Evolutionary conservation across 495 filamentous ascomycete species (phyloP).

Genomic region (Penicillium riverlandense): DNA sequence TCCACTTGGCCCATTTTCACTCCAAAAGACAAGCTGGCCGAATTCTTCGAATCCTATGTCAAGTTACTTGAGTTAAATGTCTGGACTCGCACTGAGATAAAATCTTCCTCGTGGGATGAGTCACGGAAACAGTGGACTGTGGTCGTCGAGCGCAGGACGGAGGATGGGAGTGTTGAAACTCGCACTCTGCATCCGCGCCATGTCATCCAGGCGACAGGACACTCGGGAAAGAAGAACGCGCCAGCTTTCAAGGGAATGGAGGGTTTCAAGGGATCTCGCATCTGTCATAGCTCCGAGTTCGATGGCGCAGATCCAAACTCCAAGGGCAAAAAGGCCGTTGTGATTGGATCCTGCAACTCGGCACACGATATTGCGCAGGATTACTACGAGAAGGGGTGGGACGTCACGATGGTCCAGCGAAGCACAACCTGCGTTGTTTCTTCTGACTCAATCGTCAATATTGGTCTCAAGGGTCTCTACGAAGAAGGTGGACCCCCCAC

Average conservation of each 20-base stretch:
- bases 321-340: slow-evolving; percentile 58
- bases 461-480: slow-evolving; percentile 53
- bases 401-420: slow-evolving; percentile 81
- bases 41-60: slow-evolving; percentile 72
- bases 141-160: slow-evolving; percentile 41
- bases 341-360: slow-evolving; percentile 77
- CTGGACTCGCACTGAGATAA: slow-evolving; percentile 55
- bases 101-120: slow-evolving; percentile 46
- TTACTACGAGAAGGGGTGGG: slow-evolving; percentile 70
- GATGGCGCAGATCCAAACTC: slow-evolving; percentile 43
- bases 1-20: slow-evolving; percentile 60
- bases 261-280: slow-evolving; percentile 40
- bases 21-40: slow-evolving; percentile 74
- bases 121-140: slow-evolving; percentile 53
- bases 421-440: slow-evolving; percentile 66
- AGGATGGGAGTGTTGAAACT: slow-evolving; percentile 42
- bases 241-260: slow-evolving; percentile 57
- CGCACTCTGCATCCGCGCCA: slow-evolving; percentile 59
- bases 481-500: slow-evolving; percentile 46
- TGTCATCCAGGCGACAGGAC: slow-evolving; percentile 65
- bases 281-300: slow-evolving; percentile 70
- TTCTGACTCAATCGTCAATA: slow-evolving; percentile 43
- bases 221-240: slow-evolving; percentile 61
- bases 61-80: slow-evolving; percentile 69
- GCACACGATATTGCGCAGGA: slow-evolving; percentile 80